Evolutionary conservation across 495 filamentous ascomycete genomes (phyloP).

Genomic region (Bathelium albidoporum): DNA sequence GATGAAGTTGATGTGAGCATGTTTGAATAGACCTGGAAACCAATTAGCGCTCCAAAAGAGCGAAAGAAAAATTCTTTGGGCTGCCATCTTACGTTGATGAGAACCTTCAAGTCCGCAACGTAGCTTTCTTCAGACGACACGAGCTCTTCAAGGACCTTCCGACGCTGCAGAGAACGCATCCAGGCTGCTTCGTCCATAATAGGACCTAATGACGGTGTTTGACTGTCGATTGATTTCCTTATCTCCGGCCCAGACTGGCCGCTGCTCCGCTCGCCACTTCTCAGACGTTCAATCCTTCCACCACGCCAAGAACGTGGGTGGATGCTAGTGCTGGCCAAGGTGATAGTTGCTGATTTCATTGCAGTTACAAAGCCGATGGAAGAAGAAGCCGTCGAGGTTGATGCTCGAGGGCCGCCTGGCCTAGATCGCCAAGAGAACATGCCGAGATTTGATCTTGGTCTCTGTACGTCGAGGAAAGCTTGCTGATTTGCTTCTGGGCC

Average conservation of each 20-base stretch:
- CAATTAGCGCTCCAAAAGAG: neutral
- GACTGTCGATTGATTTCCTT: constrained; percentile 59
- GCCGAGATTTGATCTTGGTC: constrained; percentile 32
- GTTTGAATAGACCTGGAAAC: constrained; percentile 53
- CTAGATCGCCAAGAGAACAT: constrained; percentile 19
- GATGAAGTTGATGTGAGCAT: constrained; percentile 52
- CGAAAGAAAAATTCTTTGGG: no score
- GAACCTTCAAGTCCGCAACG: constrained; percentile 71
- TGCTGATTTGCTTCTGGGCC: constrained; percentile 15
- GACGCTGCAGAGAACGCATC: constrained; percentile 60
- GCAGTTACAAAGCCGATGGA: constrained; percentile 65
- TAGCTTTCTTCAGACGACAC: constrained; percentile 81
- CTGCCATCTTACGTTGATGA: constrained; percentile 57
- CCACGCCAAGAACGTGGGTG: constrained; percentile 48
- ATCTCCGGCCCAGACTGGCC: constrained; percentile 46
- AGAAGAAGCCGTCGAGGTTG: constrained; percentile 54
- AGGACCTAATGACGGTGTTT: constrained; percentile 40
- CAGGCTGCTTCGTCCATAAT: constrained; percentile 61
- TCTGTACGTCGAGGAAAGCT: constrained; percentile 35
- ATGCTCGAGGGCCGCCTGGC: constrained; percentile 31
- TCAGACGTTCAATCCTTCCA: constrained; percentile 41
- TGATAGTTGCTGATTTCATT: constrained; percentile 67
- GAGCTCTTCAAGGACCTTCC: constrained; percentile 72
- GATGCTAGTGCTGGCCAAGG: constrained; percentile 57
- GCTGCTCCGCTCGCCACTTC: constrained; percentile 53